phyloP scores from a whole-genome alignment of 768 basidiomycete species.

The Podaxis pistillaris region DNA sequence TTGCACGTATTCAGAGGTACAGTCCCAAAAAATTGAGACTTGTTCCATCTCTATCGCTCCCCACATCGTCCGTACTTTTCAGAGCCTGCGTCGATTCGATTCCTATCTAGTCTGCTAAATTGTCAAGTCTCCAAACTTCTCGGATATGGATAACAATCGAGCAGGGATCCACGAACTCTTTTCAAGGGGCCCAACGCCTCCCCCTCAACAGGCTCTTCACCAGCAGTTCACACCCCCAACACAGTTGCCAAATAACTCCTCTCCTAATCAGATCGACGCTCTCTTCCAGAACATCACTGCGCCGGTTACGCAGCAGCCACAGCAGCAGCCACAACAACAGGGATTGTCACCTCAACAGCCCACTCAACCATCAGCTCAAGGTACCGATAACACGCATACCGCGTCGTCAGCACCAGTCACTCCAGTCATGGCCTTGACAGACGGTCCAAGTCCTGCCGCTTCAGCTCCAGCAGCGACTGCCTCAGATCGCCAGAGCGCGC shows the following conservation, averaged over 20 bases:
- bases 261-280: conserved; percentile 63
- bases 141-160: conserved; percentile 30
- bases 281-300: conserved; percentile 58
- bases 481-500: conserved; percentile 71
- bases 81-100: neutral
- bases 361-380: conserved; percentile 14
- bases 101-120: neutral
- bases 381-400: conserved; percentile 26
- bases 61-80: conserved; percentile 1
- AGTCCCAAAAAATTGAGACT: conserved; percentile 22
- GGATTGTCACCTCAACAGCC: conserved; percentile 28
- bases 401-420: conserved; percentile 33
- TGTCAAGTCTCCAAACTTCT: conserved; percentile 15
- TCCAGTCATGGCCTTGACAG: conserved; percentile 44
- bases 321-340: conserved; percentile 6
- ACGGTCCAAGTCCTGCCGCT: conserved; percentile 42
- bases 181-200: conserved; percentile 54
- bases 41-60: conserved; percentile 14
- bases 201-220: conserved; percentile 27
- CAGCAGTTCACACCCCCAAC: conserved; percentile 21
- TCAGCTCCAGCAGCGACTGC: conserved; percentile 42
- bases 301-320: conserved; percentile 34
- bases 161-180: conserved; percentile 49
- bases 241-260: conserved; percentile 40
- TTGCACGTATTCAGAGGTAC: conserved; percentile 17